Base-by-base conservation (phyloP, 768 basidiomycete genomes). In the Lentinus tigrinus region DNA sequence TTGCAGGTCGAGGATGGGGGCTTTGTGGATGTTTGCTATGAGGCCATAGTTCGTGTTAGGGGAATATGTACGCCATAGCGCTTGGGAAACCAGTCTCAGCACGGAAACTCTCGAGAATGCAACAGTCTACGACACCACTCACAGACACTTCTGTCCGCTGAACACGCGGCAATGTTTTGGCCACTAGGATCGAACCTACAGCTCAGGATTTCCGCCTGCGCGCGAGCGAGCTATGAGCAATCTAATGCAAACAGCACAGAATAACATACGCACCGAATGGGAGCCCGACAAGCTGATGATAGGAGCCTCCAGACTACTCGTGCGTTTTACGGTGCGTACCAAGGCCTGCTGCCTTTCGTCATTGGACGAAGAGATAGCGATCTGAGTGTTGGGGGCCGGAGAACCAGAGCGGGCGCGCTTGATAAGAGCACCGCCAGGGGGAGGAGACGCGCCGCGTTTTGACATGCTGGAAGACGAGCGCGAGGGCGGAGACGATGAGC, bases 151-250 rank as follows among this genome's bases (percentile, higher is more conserved):
- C 92, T 80, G 74, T 99, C 96, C 2, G 89, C 82, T 14, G 93
- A 95, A 69, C 89, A 93, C 9, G 94, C 94, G 39, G 96, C 97
- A 57, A 98, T 85, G 63, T 91, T 92, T 71, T 95, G 89, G 4
- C 97, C 97, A 2, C 89, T 89, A 14, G 95, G 93, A 67, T 96
- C 93, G 70, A 98, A 98, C 64, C 93, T 83, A 76, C 94, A 93
- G 64, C 91, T 91, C 62, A 95, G 63, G 61, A 98, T 92, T 76
- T 99, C 97, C 8, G 80, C 87, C 88, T 90, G 40, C 60, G 21
- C 19, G 14, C 38, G 5, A 14, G 26, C 37, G 9, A 17, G 26
- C 11, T 56, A 14, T 46, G 40, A 42, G 44, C 34, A n/a, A n/a
- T n/a, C n/a, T n/a, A n/a, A n/a, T n/a, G 50, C 26, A 44, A 31